Percentiles rank a stretch among this genome's conserved stretches.
Conservation (phyloP, 225 moss, liverwort and hornwort species). For the Physcomitrium patens region DNA sequence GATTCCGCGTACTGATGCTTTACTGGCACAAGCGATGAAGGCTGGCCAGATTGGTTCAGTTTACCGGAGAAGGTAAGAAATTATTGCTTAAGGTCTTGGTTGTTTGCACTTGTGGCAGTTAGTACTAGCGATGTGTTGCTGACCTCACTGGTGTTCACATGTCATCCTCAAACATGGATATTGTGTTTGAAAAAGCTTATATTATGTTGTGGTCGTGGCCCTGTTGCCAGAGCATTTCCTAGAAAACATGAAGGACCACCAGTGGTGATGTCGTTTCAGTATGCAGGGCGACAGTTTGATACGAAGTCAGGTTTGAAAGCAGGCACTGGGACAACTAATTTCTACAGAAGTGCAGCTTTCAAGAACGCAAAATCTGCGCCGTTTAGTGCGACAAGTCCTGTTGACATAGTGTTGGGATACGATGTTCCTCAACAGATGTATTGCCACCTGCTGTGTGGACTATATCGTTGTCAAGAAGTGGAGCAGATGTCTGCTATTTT, state of each 20-base stretch:
- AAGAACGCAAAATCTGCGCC: neutral
- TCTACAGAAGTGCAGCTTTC: slow-evolving; percentile 33
- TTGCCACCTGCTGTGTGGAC: slow-evolving; percentile 34
- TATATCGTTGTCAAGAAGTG: slow-evolving; percentile 55
- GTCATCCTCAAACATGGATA: neutral
- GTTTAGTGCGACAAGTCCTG: slow-evolving; percentile 35
- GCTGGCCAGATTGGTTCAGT: slow-evolving; percentile 26
- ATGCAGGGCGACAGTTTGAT: slow-evolving; percentile 38
- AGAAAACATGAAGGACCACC: slow-evolving; percentile 29
- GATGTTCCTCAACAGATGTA: slow-evolving; percentile 35
- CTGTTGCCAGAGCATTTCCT: slow-evolving; percentile 33
- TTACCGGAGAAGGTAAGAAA: slow-evolving; percentile 28
- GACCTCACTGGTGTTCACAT: neutral
- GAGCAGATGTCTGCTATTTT: slow-evolving; percentile 43
- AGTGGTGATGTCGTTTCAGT: slow-evolving; percentile 23
- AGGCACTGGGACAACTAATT: slow-evolving; percentile 32
- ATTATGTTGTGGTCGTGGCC: neutral
- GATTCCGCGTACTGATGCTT: slow-evolving; percentile 24
- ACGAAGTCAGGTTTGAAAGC: slow-evolving; percentile 43
- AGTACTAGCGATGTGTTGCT: neutral
- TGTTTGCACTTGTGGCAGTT: neutral
- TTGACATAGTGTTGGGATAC: slow-evolving; percentile 32
- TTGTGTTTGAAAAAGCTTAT: neutral
- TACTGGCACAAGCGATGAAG: slow-evolving; percentile 24
- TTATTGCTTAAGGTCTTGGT: neutral